phyloP scores from a whole-genome alignment of 257 asterid genomes.

The Schizonepeta tenuifolia region DNA sequence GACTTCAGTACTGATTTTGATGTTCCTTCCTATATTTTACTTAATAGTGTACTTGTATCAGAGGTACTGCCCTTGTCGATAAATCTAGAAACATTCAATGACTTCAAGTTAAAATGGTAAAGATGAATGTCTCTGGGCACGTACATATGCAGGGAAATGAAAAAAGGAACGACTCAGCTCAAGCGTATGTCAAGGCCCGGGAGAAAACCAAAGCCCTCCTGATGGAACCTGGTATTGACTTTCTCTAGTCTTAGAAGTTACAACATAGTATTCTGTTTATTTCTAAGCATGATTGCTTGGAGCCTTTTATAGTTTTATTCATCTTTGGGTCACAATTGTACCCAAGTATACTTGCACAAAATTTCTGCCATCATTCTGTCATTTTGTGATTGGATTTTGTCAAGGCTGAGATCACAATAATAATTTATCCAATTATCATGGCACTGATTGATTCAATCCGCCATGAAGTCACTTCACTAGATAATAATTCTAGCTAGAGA shows the following conservation, averaged over 20 bases:
- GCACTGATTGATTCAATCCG: background rate
- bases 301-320: background rate
- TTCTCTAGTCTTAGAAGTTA: background rate
- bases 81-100: background rate
- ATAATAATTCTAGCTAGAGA: background rate
- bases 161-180: conserved; percentile 67
- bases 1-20: conserved; percentile 63
- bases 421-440: background rate
- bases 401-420: background rate
- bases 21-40: conserved; percentile 89
- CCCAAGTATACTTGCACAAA: background rate
- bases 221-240: conserved; percentile 36
- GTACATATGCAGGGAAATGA: conserved; percentile 57
- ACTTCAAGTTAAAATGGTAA: background rate
- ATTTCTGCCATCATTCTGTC: conserved; percentile 1
- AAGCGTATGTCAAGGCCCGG: conserved; percentile 65
- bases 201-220: conserved; percentile 74
- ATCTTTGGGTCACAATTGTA: background rate
- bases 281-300: background rate
- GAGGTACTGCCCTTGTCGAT: conserved; percentile 54
- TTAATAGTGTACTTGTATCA: conserved; percentile 65
- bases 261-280: too few species aligned
- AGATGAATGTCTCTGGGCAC: conserved; percentile 17
- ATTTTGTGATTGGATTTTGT: background rate
- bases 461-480: background rate